Conservation (phyloP, 768 basidiomycete species). For the Asterophora parasitica region DNA sequence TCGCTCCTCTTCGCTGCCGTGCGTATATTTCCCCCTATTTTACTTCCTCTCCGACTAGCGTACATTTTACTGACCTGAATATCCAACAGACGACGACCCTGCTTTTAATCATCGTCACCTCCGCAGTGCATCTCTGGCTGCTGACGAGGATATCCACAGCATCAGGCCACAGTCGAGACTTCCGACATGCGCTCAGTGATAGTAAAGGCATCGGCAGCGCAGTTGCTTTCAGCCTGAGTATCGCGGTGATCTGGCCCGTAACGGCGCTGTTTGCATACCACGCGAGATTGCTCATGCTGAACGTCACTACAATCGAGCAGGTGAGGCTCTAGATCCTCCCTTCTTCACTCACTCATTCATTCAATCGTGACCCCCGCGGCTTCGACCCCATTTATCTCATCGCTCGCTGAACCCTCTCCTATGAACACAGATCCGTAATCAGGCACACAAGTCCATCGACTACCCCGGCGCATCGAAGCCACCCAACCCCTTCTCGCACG, state of each 20-base stretch:
- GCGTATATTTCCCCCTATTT: slow-evolving; percentile 31
- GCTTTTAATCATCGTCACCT: slow-evolving; percentile 74
- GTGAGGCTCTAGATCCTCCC: slow-evolving; percentile 35
- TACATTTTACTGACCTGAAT: not conserved
- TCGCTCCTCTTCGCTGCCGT: slow-evolving; percentile 75
- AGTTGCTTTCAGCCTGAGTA: slow-evolving; percentile 68
- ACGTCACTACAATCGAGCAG: slow-evolving; percentile 96
- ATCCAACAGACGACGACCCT: slow-evolving; percentile 59
- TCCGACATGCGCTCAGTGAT: slow-evolving; percentile 40
- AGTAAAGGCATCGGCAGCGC: slow-evolving; percentile 67
- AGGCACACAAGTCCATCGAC: slow-evolving; percentile 69
- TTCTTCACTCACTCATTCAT: slow-evolving; percentile 2
- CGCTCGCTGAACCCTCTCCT: slow-evolving; percentile 7
- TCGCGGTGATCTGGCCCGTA: slow-evolving; percentile 80
- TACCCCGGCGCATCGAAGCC: slow-evolving; percentile 53
- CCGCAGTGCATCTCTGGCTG: slow-evolving; percentile 75
- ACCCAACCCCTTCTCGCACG: slow-evolving; percentile 85
- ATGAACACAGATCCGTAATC: slow-evolving; percentile 67
- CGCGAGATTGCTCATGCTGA: slow-evolving; percentile 77
- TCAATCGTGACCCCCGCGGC: not conserved
- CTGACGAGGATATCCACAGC: slow-evolving; percentile 43
- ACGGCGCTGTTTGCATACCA: slow-evolving; percentile 78
- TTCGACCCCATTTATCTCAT: not conserved
- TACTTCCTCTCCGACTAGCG: not conserved
- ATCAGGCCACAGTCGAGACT: slow-evolving; percentile 26